Conservation (phyloP, 345 rosid species). For the Noccaea bulbosa region DNA sequence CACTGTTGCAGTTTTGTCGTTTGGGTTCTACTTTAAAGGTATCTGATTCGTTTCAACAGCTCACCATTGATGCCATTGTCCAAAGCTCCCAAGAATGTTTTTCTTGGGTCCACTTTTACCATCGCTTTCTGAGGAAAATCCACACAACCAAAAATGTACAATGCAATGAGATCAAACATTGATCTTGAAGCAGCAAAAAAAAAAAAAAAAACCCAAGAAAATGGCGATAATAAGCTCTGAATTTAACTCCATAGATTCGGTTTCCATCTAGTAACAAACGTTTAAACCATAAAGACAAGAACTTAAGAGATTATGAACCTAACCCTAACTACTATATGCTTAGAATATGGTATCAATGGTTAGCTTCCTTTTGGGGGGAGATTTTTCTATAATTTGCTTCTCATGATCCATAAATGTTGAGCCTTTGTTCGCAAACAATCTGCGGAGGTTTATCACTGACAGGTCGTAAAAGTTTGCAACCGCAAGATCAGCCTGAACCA, state of each 20-base stretch:
- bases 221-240: not conserved
- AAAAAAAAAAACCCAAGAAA: not conserved
- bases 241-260: conserved; percentile 12
- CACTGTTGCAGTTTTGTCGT: conserved; percentile 32
- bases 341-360: conserved; percentile 83
- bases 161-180: conserved; percentile 6
- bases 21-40: conserved; percentile 35
- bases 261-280: conserved; percentile 11
- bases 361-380: conserved; percentile 82
- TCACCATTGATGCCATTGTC: conserved; percentile 45
- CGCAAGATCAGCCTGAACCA: conserved; percentile 95
- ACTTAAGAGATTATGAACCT: conserved; percentile 11
- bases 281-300: conserved; percentile 18
- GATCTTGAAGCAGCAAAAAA: conserved; percentile 12
- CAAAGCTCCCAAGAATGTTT: conserved; percentile 38
- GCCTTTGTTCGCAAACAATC: conserved; percentile 89
- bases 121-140: conserved; percentile 35
- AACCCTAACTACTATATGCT: conserved; percentile 37
- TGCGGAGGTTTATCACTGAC: conserved; percentile 86
- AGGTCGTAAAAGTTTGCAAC: conserved; percentile 80
- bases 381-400: conserved; percentile 74
- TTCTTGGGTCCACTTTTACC: conserved; percentile 40
- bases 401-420: conserved; percentile 87
- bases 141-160: conserved; percentile 10
- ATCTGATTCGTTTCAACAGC: conserved; percentile 42